phyloP scores from a whole-genome alignment of 306 rosid species.

The Sechiopsis laciniata region DNA sequence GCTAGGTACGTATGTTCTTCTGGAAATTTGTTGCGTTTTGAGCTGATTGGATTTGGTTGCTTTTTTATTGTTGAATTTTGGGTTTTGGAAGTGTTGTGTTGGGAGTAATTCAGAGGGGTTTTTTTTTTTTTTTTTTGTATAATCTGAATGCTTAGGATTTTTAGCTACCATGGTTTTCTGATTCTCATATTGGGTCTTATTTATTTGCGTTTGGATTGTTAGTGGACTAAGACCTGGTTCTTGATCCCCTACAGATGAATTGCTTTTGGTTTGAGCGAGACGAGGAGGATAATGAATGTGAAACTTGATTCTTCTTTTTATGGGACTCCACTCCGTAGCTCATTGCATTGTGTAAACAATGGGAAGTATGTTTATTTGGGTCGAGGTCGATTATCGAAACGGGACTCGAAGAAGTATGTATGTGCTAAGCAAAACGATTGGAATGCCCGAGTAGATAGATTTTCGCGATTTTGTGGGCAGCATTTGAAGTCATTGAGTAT shows the following conservation, averaged over 20 bases:
- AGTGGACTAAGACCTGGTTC: slow-evolving; percentile 53
- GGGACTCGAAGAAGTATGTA: slow-evolving; percentile 32
- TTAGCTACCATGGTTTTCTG: background rate
- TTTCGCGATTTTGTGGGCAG: slow-evolving; percentile 50
- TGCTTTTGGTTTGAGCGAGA: slow-evolving; percentile 23
- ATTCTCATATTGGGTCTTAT: background rate
- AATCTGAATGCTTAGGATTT: background rate
- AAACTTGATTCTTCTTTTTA: slow-evolving; percentile 47
- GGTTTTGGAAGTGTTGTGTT: background rate
- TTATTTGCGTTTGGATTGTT: background rate
- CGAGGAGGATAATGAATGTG: slow-evolving; percentile 48
- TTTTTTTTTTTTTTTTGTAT: background rate
- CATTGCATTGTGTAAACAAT: slow-evolving; percentile 33
- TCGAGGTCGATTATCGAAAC: slow-evolving; percentile 29
- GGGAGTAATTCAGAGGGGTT: background rate
- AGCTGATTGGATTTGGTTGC: slow-evolving; percentile 1
- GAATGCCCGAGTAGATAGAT: slow-evolving; percentile 45
- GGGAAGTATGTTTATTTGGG: slow-evolving; percentile 32
- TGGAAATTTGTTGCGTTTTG: background rate
- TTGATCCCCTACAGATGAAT: slow-evolving; percentile 48
- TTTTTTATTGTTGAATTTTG: background rate
- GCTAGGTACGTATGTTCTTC: background rate
- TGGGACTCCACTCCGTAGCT: slow-evolving; percentile 42
- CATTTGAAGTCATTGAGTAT: slow-evolving; percentile 54
- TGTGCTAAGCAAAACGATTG: slow-evolving; percentile 44